Evolutionary conservation across 441 rosid genomes (phyloP), one percentile per base, ranked within the genome.

Genomic region (Populus trichocarpa): DNA sequence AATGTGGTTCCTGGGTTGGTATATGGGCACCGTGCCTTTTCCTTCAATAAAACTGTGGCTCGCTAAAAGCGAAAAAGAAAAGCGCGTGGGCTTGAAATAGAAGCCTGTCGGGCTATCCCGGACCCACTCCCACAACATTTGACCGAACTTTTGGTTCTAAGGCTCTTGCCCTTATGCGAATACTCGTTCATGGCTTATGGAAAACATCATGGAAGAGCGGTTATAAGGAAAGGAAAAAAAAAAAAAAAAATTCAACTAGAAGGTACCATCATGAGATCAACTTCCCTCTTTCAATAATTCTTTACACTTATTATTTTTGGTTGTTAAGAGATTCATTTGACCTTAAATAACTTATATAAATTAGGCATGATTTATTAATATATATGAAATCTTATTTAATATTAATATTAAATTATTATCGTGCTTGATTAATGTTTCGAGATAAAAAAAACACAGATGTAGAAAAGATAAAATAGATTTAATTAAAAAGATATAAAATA

Each of bases 41-140:
- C 35, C 10, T n/a, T 68, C 70, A 8, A 26, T 26, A 65, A 46
- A 36, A 22, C 14, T 32, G 18, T 23, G 20, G 3, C 33, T 35
- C 35, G 4, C 12, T 46, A 16, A 32, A 75, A n/a, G 3, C 23
- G 3, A 26, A 38, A 80, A 35, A 59, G 12, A 20, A 26, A 70
- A 59, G 69, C 26, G 35, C 73, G 32, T 79, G 81, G 77, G 84
- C 84, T 84, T 81, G 28, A 35, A 6, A 23, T 57, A 13, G 72
- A 84, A 81, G 83, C 63, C 28, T 81, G 80, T 78, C 82, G 71
- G 12, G 7, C 57, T 35, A 9, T n/a, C 10, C 16, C 61, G 72
- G 70, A 69, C 81, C 46, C 38, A 8, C 9, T n/a, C 10, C 20
- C 22, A 13, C 26, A 11, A 25, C 64, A 26, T 46, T 46, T 42